Percentiles rank a stretch among this genome's conserved stretches.
These are phyloP conservation scores for Tolypocladium amazonense DNA, from an alignment of 2,329 filamentous ascomycete species.

Conservation along the genomic window DNA sequence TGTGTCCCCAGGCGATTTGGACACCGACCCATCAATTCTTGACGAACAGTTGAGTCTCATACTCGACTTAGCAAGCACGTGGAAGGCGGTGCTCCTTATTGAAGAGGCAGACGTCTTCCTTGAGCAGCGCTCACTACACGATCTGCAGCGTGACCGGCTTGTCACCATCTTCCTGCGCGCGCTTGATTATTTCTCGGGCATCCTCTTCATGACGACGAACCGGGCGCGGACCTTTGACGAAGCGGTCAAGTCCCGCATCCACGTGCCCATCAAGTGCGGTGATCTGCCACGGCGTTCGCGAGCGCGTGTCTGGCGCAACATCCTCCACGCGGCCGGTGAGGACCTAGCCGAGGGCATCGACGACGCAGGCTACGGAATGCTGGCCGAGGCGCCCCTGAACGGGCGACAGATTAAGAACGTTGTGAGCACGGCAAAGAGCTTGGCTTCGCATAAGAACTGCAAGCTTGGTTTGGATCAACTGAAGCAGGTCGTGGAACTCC, in stretches of 20 bases:
- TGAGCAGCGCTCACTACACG: slow-evolving; percentile 12
- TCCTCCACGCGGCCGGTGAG: not conserved
- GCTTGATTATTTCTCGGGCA: slow-evolving; percentile 35
- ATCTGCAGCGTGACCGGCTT: slow-evolving; percentile 24
- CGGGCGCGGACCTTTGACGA: slow-evolving; percentile 36
- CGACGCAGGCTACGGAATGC: not conserved
- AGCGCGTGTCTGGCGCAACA: not conserved
- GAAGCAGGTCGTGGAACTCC: not conserved
- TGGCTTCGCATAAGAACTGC: not conserved
- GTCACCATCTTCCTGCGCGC: slow-evolving; percentile 31
- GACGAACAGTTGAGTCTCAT: not conserved
- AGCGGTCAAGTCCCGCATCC: slow-evolving; percentile 37
- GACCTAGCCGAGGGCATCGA: not conserved
- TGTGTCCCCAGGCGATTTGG: slow-evolving; percentile 25
- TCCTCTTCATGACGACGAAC: slow-evolving; percentile 41
- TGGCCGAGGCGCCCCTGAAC: not conserved
- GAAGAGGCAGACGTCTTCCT: slow-evolving; percentile 28
- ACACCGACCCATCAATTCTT: not conserved
- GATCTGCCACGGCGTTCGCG: not conserved
- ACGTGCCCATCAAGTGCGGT: slow-evolving; percentile 30
- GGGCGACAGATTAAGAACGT: not conserved
- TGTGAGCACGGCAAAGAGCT: slow-evolving; percentile 2
- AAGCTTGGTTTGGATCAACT: not conserved
- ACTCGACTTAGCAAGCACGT: slow-evolving; percentile 22
- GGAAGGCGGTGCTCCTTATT: slow-evolving; percentile 26